Conservation (phyloP, 768 basidiomycete genomes). For the Mycena alexandri region DNA sequence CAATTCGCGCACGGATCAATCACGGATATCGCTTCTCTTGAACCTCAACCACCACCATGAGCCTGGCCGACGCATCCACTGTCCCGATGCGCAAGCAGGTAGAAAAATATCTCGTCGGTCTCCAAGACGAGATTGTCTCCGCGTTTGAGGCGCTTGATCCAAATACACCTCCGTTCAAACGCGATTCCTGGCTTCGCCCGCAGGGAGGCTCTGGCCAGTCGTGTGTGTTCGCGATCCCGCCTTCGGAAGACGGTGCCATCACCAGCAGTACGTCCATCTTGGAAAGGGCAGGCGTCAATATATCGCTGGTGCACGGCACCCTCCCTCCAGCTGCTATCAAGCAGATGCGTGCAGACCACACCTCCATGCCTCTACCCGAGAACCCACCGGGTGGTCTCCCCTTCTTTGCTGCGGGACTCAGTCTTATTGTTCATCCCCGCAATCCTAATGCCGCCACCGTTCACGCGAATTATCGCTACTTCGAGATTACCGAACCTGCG, state of each 20-base stretch:
- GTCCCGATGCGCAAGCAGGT: conserved; percentile 82
- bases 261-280: conserved; percentile 63
- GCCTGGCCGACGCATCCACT: conserved; percentile 17
- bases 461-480: conserved; percentile 97
- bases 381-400: conserved; percentile 72
- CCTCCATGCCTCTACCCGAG: conserved; percentile 76
- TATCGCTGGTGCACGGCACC: conserved; percentile 89
- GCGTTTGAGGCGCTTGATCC: conserved; percentile 87
- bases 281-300: conserved; percentile 97
- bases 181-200: conserved; percentile 82
- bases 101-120: conserved; percentile 77
- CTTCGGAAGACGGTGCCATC: conserved; percentile 48
- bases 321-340: conserved; percentile 91
- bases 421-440: conserved; percentile 92
- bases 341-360: conserved; percentile 96
- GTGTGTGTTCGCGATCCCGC: conserved; percentile 78
- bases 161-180: conserved; percentile 76
- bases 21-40: background rate
- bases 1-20: too few species aligned
- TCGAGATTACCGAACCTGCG: conserved; percentile 81
- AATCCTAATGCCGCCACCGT: conserved; percentile 96
- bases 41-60: conserved; percentile 33
- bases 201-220: conserved; percentile 85
- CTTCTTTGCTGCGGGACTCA: conserved; percentile 94
- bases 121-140: conserved; percentile 85